phyloP scores from a whole-genome alignment of 495 filamentous ascomycete species.

The Podospora pseudopauciseta region DNA sequence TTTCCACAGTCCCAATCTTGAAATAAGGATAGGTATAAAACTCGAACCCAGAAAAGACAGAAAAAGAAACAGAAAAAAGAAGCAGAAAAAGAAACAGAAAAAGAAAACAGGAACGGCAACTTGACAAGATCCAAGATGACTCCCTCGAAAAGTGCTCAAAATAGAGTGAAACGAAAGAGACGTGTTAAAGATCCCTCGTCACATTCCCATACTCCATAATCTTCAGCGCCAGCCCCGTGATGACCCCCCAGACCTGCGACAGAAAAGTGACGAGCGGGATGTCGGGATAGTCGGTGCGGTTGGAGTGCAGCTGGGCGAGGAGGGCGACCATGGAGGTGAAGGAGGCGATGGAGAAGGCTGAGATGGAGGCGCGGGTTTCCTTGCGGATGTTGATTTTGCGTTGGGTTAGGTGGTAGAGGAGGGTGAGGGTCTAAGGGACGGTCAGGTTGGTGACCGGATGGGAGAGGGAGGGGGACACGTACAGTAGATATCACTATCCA shows the following conservation, averaged over 20 bases:
- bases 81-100: background rate
- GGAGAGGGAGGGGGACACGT: slow-evolving; percentile 24
- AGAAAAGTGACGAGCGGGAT: slow-evolving; percentile 60
- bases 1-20: background rate
- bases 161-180: background rate
- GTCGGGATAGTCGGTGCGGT: slow-evolving; percentile 58
- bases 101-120: background rate
- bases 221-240: slow-evolving; percentile 19
- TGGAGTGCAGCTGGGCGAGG: slow-evolving; percentile 64
- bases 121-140: too few species aligned
- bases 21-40: background rate
- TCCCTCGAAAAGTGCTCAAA: too few species aligned
- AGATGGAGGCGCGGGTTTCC: slow-evolving; percentile 73
- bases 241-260: slow-evolving; percentile 42
- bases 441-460: background rate
- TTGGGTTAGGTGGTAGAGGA: slow-evolving; percentile 76
- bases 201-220: slow-evolving; percentile 33
- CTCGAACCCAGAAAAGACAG: background rate
- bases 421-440: slow-evolving; percentile 60
- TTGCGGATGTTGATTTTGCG: slow-evolving; percentile 77
- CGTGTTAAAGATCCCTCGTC: slow-evolving; percentile 20
- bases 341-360: slow-evolving; percentile 69
- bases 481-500: slow-evolving; percentile 84
- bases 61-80: background rate
- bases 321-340: slow-evolving; percentile 72